Evolutionary conservation across 192 early-diverging fungal genomes (phyloP).

Genomic region (Coemansia sp.): DNA sequence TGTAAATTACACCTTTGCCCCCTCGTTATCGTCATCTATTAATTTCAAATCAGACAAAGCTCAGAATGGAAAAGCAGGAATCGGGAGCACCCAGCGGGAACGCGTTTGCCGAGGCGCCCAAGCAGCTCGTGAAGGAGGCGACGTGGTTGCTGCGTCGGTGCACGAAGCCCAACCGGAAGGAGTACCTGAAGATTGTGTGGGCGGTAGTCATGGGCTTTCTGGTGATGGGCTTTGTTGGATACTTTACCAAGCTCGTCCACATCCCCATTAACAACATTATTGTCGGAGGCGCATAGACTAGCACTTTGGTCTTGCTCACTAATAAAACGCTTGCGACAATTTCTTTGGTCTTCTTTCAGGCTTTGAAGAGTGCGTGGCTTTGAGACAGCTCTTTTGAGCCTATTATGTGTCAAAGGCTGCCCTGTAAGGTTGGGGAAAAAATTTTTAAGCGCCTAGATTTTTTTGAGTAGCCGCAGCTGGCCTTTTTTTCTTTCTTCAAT

Average conservation of each 20-base stretch:
- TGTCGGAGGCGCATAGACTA: conserved; percentile 59
- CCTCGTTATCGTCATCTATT: not conserved
- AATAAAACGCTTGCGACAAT: conserved; percentile 8
- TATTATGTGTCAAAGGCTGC: too few relatives aligned
- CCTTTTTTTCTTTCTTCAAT: not conserved
- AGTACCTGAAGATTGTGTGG: conserved; percentile 91
- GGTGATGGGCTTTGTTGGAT: conserved; percentile 96
- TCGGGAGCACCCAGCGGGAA: conserved; percentile 25
- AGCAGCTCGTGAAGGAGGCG: conserved; percentile 90
- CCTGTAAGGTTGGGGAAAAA: conserved; percentile 3
- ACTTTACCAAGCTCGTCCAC: conserved; percentile 98
- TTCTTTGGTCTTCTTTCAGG: not conserved
- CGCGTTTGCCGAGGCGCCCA: conserved; percentile 78
- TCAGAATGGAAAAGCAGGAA: conserved; percentile 34
- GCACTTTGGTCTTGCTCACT: not conserved
- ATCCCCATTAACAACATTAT: conserved; percentile 99
- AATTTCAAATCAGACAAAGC: not conserved
- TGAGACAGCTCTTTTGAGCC: too few relatives aligned
- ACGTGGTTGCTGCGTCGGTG: conserved; percentile 91
- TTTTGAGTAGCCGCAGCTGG: not conserved
- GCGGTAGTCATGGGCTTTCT: conserved; percentile 94
- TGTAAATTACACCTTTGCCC: not conserved
- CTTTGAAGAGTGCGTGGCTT: not conserved
- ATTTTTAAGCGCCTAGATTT: conserved; percentile 1
- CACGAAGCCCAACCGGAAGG: conserved; percentile 95